Base-by-base conservation (phyloP, 495 filamentous ascomycete species). In the Penicillium silybi region DNA sequence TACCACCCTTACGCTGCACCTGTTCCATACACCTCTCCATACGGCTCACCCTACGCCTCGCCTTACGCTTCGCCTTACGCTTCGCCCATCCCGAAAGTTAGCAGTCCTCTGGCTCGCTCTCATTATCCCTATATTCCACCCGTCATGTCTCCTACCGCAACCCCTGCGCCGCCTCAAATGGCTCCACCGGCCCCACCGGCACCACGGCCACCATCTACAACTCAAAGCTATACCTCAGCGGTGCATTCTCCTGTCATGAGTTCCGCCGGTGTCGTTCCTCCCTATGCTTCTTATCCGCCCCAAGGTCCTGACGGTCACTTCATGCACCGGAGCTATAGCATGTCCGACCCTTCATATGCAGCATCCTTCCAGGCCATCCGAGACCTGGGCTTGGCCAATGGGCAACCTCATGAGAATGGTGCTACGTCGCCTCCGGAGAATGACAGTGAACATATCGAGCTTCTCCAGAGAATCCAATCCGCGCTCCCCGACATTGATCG, bases 401-500 rank as follows among this genome's bases (percentile, higher is more conserved):
- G 59, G 11, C 52, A 59, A 17, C 35, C 54, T 8, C 38, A 51
- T 5, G 59, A 61, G 46, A 69, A 69, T 38, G 71, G 73, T 11
- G 52, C 44, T 11, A 65, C 62, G 1, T 66, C 65, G 13, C 67
- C 64, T 10, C 63, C 65, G 6, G 71, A 75, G 2, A 61, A 53
- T 11, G 58, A 69, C 25, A 60, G 63, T 15, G 74, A 77, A 39
- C 67, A 73, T 16, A 57, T 72, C 32, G 69, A 74, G 48, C 69
- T 80, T 46, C 67, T 80, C 6, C 57, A 73, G 29, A 62, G 77
- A 11, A 74, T 80, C 44, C 69, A 76, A 46, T 70, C 70, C 44
- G 76, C 71, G 7, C 70, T 80, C 48, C 78, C 78, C 4, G 78
- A 80, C 40, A 68, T 80, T 51, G 71, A 68, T 44, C 68, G 69